Evolutionary conservation across 2,329 filamentous ascomycete species (phyloP), one percentile per base, ranked within the genome.

Genomic region (Lecanoromycetidae sp.): DNA sequence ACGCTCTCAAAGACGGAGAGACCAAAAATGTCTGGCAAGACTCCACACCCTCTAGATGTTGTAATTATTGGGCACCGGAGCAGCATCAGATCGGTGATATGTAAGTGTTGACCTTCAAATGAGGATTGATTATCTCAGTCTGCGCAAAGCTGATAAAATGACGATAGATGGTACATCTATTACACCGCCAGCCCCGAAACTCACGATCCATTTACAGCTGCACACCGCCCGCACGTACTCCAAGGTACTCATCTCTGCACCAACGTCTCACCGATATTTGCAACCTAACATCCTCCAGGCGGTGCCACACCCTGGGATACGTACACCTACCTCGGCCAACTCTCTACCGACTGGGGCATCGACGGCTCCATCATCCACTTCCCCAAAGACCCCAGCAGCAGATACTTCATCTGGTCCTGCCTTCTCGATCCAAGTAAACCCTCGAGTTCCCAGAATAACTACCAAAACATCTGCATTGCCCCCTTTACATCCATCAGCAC

Each of bases 21-120:
- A 69, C 66, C 17, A 75, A 73, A 52, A 60, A 57, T 2, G 70
- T 78, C 23, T 78, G 71, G 62, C 66, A 64, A 0, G 70, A 73
- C 46, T 60, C 58, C 4, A 68, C 66, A 13, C 56, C 72, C 1
- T 62, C 61, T 3, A 63, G 71, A 13, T 72, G 70, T 58, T 72
- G 71, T 57, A 76, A 75, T 45, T 68, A 78, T 30, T 79, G 75
- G 75, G 74, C 75, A 0, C 75, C 74, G 0, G 74, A 77, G 54
- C 61, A 76, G 0, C 74, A 76, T 54, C 70, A 69, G 47, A 56
- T 76, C 6, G 64, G 68, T n/a, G 61, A 60, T 12, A 55, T 46
- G 37, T 19, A 30, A 29, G 23, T n/a, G n/a, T n/a, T n/a, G n/a
- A n/a, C n/a, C n/a, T n/a, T n/a, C n/a, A n/a, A n/a, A n/a, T n/a